Evolutionary conservation across 1,139 yeast species (phyloP).

Genomic region (Taphrina pruni): DNA sequence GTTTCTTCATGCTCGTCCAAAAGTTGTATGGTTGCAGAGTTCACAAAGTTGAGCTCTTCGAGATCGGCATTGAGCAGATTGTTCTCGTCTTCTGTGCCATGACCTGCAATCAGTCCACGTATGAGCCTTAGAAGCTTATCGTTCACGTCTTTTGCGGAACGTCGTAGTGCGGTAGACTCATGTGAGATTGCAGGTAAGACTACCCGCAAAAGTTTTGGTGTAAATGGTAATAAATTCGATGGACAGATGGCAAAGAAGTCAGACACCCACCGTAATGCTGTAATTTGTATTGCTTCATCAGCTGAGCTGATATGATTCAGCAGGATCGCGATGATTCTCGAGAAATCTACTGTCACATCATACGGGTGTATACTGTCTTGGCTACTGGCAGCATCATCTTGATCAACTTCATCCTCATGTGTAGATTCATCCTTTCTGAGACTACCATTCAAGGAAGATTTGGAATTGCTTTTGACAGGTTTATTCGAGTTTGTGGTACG

Average conservation of each 20-base stretch:
- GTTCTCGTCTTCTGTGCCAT: slow-evolving; percentile 43
- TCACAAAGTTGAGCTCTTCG: slow-evolving; percentile 59
- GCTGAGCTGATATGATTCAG: slow-evolving; percentile 76
- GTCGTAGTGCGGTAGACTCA: slow-evolving; percentile 46
- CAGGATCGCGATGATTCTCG: slow-evolving; percentile 78
- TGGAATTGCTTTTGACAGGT: slow-evolving; percentile 33
- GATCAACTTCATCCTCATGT: slow-evolving; percentile 60
- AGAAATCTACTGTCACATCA: slow-evolving; percentile 80
- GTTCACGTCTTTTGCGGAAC: slow-evolving; percentile 40
- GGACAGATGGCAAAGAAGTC: slow-evolving; percentile 78
- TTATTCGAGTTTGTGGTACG: slow-evolving; percentile 62
- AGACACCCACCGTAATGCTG: slow-evolving; percentile 82
- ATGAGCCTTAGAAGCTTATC: slow-evolving; percentile 24
- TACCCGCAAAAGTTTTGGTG: slow-evolving; percentile 64
- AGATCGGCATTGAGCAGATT: slow-evolving; percentile 14
- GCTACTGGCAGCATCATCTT: slow-evolving; percentile 25
- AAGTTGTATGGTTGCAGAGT: slow-evolving; percentile 66
- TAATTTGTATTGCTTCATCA: slow-evolving; percentile 78
- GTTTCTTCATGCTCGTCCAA: slow-evolving; percentile 77
- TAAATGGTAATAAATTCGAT: slow-evolving; percentile 68
- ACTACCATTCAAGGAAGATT: background rate
- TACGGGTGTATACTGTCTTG: slow-evolving; percentile 53
- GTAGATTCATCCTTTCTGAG: slow-evolving; percentile 46
- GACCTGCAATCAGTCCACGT: slow-evolving; percentile 44
- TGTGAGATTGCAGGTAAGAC: slow-evolving; percentile 64